These are phyloP conservation scores for Ascoidea rubescens DNA, from an alignment of 805 yeast species.

Conservation along the genomic window DNA sequence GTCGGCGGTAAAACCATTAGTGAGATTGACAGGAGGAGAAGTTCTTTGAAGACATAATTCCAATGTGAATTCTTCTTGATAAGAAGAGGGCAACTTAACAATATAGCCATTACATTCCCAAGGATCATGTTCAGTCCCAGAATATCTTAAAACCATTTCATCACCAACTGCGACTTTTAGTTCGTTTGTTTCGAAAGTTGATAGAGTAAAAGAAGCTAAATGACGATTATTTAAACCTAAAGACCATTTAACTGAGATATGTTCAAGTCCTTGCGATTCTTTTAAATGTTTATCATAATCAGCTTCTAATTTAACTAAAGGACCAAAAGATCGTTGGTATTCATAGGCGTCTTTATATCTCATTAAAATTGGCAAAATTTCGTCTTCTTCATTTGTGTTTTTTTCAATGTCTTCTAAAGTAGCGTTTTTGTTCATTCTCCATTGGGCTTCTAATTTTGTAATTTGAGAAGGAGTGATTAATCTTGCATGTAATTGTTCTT, in stretches of 20 bases:
- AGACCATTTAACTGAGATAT: constrained; percentile 64
- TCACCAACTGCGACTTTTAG: constrained; percentile 75
- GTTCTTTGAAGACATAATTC: constrained; percentile 38
- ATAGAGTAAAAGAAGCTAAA: constrained; percentile 53
- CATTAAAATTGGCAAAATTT: constrained; percentile 57
- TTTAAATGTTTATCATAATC: constrained; percentile 62
- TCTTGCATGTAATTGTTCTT: constrained; percentile 40
- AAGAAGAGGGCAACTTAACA: constrained; percentile 53
- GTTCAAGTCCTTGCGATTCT: constrained; percentile 67
- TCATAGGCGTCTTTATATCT: constrained; percentile 74
- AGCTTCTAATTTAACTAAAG: constrained; percentile 69
- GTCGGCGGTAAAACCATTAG: constrained; percentile 65
- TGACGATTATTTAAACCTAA: constrained; percentile 49
- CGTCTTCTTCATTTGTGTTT: constrained; percentile 34
- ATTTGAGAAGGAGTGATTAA: constrained; percentile 53
- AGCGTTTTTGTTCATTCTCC: constrained; percentile 64
- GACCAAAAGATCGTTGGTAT: constrained; percentile 76
- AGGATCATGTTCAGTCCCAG: constrained; percentile 37
- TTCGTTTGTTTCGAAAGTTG: constrained; percentile 52
- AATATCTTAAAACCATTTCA: constrained; percentile 55
- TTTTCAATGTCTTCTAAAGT: constrained; percentile 53
- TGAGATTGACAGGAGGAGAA: constrained; percentile 37
- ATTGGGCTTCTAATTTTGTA: constrained; percentile 58
- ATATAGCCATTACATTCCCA: constrained; percentile 71
- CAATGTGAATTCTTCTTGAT: constrained; percentile 54